Evolutionary conservation across 164 flowering plant species (phyloP), one percentile per base, ranked within the genome.

Genomic region (Nymphaea colorata): DNA sequence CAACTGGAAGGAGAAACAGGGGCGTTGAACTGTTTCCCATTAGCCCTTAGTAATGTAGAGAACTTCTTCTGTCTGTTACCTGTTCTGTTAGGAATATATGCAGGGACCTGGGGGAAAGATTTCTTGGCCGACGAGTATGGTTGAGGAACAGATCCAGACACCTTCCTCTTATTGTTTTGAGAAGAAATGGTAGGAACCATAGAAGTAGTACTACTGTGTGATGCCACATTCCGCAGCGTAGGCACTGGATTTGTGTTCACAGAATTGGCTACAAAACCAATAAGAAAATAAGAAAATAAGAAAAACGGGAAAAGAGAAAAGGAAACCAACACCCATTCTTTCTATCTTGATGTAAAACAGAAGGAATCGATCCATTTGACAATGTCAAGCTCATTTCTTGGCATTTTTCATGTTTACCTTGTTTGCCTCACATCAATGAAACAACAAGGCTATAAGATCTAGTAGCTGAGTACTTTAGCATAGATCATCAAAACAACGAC

Each of bases 91-190:
- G 7, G 64, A 44, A 15, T 7, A 15, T 8, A 8, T 51, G 57
- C 57, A 51, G 16, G 64, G 12, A 17, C 6, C 42, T 61, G 25
- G 41, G 74, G 67, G 14, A 86, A 76, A 71, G 78, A 59, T 70
- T 72, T 85, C 80, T 87, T 89, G 5, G 76, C 72, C 62, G 66
- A 73, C 11, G 70, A 73, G 14, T 10, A 8, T 5, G 72, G 82
- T 72, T 75, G 80, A 4, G 72, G 12, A 44, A 62, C 74, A 67
- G 41, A 70, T 41, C 64, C 77, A 6, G 79, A 74, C 12, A 75
- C 76, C 69, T 76, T 80, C 66, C 93, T 83, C 76, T 91, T 89
- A 64, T 65, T 84, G 42, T 74, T 51, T 8, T 51, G 57, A 51
- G 8, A 25, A 25, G 36, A 51, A 51, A 51, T 8, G 4, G 3